Evolutionary conservation across 2,329 filamentous ascomycete species (phyloP).

Genomic region (Aspergillus luchuensis): DNA sequence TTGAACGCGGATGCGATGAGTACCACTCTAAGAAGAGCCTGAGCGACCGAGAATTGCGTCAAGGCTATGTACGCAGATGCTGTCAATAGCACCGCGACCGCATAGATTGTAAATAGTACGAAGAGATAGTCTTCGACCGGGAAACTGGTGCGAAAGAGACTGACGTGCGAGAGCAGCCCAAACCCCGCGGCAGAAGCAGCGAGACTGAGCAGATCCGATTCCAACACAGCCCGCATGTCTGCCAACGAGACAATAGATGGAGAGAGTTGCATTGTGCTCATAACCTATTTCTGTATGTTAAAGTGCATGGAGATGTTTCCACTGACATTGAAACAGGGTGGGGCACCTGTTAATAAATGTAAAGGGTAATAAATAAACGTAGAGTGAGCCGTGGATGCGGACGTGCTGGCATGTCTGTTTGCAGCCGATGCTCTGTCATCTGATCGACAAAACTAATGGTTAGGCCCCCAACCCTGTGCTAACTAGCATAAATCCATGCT

Average conservation of each 20-base stretch:
- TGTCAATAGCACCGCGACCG: neutral
- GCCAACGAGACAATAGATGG: neutral
- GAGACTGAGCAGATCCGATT: neutral
- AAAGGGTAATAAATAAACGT: neutral
- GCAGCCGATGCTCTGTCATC: neutral
- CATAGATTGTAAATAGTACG: neutral
- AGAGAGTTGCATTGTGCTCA: neutral
- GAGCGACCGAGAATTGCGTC: neutral
- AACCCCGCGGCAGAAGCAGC: neutral
- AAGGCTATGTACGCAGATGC: neutral
- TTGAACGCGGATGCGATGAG: constrained; percentile 4
- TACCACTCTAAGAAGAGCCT: neutral
- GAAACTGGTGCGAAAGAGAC: constrained; percentile 10
- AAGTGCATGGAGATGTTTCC: neutral
- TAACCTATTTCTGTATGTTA: constrained; percentile 6
- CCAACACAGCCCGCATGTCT: neutral
- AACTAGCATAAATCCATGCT: too few species aligned
- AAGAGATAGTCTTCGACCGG: constrained; percentile 15
- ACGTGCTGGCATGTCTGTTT: neutral
- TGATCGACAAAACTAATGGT: neutral
- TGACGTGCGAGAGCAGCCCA: constrained; percentile 6
- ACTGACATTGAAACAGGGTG: neutral
- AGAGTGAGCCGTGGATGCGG: neutral
- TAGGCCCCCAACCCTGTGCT: too few species aligned
- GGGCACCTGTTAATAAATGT: neutral